Conservation (phyloP, 805 yeast genomes). For the Starmerella tilneyi region DNA sequence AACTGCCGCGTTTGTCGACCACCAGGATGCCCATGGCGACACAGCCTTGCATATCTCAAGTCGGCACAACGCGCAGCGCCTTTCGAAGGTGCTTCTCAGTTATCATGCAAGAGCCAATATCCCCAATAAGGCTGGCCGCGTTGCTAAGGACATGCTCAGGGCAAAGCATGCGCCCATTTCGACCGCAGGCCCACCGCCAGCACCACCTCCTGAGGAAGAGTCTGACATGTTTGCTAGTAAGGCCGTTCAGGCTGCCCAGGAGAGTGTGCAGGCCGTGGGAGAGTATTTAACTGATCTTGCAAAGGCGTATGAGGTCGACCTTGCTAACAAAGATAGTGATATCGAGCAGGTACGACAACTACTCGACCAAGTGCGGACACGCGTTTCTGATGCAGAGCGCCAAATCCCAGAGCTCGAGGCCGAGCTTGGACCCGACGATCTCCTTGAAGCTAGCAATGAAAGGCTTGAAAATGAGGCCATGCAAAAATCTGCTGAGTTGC, state of each 20-base stretch:
- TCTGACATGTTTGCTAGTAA: slow-evolving; percentile 21
- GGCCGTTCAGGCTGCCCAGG: slow-evolving; percentile 14
- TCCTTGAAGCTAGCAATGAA: slow-evolving; percentile 20
- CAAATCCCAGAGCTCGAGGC: slow-evolving; percentile 28
- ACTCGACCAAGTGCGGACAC: slow-evolving; percentile 35
- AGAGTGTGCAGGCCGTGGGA: slow-evolving; percentile 13
- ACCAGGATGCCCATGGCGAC: slow-evolving; percentile 72
- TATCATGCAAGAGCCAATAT: slow-evolving; percentile 41
- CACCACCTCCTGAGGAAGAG: background rate
- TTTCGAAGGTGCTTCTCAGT: slow-evolving; percentile 38
- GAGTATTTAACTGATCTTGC: slow-evolving; percentile 32
- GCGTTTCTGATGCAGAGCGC: slow-evolving; percentile 33
- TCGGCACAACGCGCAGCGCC: slow-evolving; percentile 40
- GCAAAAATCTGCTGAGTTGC: slow-evolving; percentile 31
- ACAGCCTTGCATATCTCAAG: slow-evolving; percentile 77
- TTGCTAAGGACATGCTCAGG: slow-evolving; percentile 30
- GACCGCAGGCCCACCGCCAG: background rate
- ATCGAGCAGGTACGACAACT: slow-evolving; percentile 40
- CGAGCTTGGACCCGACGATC: slow-evolving; percentile 29
- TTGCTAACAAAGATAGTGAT: slow-evolving; percentile 47
- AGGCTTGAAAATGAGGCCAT: slow-evolving; percentile 27
- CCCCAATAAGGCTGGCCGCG: slow-evolving; percentile 35
- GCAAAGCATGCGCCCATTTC: slow-evolving; percentile 1
- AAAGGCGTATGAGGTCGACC: slow-evolving; percentile 44
- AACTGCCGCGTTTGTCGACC: slow-evolving; percentile 46